Evolutionary conservation across 306 rosid species (phyloP).

Genomic region (Vicia villosa): DNA sequence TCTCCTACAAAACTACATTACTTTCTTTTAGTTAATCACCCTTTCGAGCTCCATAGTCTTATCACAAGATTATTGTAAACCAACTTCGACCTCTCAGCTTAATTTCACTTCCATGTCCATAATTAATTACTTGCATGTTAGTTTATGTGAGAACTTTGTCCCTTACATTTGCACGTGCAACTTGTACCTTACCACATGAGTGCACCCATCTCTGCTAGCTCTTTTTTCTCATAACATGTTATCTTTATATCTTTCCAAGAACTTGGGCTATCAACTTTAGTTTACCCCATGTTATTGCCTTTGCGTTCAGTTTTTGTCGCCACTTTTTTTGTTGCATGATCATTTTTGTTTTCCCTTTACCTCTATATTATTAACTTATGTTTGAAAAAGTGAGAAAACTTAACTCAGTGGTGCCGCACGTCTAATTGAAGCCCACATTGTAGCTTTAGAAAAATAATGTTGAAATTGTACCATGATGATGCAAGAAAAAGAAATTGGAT

Average conservation of each 20-base stretch:
- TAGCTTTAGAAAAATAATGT: too few relatives aligned
- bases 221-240: conserved; percentile 19
- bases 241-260: conserved; percentile 7
- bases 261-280: conserved; percentile 26
- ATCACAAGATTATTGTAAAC: conserved; percentile 20
- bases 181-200: conserved; percentile 31
- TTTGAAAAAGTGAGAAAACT: too few relatives aligned
- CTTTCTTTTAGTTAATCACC: too few relatives aligned
- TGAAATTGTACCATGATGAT: too few relatives aligned
- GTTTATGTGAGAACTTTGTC: conserved; percentile 11
- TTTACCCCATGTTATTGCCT: conserved; percentile 17
- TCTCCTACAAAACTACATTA: too few relatives aligned
- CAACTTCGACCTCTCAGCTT: not conserved
- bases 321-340: not conserved
- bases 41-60: not conserved
- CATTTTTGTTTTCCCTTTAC: conserved; percentile 7
- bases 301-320: conserved; percentile 19
- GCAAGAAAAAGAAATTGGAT: too few relatives aligned
- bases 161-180: conserved; percentile 44
- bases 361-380: not conserved
- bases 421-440: too few relatives aligned
- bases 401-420: too few relatives aligned
- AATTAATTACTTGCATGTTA: not conserved
- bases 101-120: conserved; percentile 7
- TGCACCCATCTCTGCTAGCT: conserved; percentile 1